Conservation (phyloP, 371 early-diverging fungal genomes). For the Haplosporangium sp. region DNA sequence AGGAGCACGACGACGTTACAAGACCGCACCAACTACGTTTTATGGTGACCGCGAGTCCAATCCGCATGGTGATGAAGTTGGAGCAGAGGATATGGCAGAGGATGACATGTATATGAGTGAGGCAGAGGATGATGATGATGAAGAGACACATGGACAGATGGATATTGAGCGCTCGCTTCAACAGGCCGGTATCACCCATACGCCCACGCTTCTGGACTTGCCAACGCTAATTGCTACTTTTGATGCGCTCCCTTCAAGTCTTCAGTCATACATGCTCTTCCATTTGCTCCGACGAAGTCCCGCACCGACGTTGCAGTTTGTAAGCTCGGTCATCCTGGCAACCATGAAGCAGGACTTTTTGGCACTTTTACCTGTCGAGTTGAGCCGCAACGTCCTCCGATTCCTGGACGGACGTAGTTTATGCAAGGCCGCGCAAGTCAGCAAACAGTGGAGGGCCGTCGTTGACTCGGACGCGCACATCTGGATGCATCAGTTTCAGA, state of each 20-base stretch:
- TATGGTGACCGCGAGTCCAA: not conserved
- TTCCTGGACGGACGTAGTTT: conserved; percentile 83
- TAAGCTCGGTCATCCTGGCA: conserved; percentile 78
- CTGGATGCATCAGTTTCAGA: conserved; percentile 66
- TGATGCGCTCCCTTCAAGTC: conserved; percentile 69
- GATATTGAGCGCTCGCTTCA: conserved; percentile 45
- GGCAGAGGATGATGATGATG: conserved; percentile 37
- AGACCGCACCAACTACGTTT: conserved; percentile 40
- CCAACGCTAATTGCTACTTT: conserved; percentile 68
- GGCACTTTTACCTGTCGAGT: conserved; percentile 81
- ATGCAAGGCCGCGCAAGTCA: conserved; percentile 82
- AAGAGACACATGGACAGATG: conserved; percentile 27
- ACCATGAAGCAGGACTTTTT: conserved; percentile 89
- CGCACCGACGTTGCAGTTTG: conserved; percentile 81
- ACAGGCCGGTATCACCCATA: conserved; percentile 26
- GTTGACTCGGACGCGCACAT: conserved; percentile 79
- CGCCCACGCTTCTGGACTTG: conserved; percentile 57
- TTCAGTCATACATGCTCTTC: conserved; percentile 81
- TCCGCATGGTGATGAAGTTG: conserved; percentile 7
- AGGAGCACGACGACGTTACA: conserved; percentile 38
- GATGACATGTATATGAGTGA: conserved; percentile 18
- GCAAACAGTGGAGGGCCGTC: conserved; percentile 76
- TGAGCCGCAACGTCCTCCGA: conserved; percentile 79
- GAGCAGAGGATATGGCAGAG: not conserved
- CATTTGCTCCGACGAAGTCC: conserved; percentile 79